Conservation (phyloP, 495 filamentous ascomycete species). For the Hypoxylon cercidicola region DNA sequence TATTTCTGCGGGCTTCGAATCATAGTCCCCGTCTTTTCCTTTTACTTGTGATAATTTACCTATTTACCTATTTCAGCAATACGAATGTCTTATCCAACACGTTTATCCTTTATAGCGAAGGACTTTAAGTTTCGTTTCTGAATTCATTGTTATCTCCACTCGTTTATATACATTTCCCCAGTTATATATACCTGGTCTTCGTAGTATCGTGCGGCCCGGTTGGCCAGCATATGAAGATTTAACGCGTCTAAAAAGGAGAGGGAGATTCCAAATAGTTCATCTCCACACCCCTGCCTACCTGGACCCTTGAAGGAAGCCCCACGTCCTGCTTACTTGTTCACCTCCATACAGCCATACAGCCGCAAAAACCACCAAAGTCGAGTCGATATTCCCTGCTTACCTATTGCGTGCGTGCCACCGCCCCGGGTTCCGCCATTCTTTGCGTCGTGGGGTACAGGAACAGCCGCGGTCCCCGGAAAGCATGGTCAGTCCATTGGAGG, state of each 20-base stretch:
- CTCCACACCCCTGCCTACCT: conserved; percentile 27
- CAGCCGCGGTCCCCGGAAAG: conserved; percentile 4
- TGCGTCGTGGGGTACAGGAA: conserved; percentile 9
- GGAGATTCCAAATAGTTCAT: conserved; percentile 34
- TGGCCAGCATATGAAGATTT: not conserved
- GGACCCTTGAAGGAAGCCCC: conserved; percentile 4
- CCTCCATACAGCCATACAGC: conserved; percentile 7
- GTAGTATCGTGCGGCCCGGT: not conserved
- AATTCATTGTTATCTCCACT: not conserved
- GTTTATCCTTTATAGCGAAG: too few species aligned
- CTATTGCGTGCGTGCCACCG: conserved; percentile 23
- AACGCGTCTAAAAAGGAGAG: conserved; percentile 25
- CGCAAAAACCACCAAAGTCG: conserved; percentile 14
- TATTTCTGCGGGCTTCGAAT: not conserved
- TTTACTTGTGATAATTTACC: too few species aligned
- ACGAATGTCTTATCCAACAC: too few species aligned
- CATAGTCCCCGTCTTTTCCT: too few species aligned
- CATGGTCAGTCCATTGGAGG: conserved; percentile 31
- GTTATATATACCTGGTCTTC: too few species aligned
- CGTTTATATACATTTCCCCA: too few species aligned
- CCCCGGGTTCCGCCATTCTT: conserved; percentile 9
- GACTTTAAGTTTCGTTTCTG: too few species aligned
- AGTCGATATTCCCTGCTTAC: conserved; percentile 9
- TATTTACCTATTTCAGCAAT: too few species aligned
- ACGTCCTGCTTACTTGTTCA: conserved; percentile 20